Base-by-base conservation (phyloP, 129 eudicot species). In the Gnaphalium uliginosum region DNA sequence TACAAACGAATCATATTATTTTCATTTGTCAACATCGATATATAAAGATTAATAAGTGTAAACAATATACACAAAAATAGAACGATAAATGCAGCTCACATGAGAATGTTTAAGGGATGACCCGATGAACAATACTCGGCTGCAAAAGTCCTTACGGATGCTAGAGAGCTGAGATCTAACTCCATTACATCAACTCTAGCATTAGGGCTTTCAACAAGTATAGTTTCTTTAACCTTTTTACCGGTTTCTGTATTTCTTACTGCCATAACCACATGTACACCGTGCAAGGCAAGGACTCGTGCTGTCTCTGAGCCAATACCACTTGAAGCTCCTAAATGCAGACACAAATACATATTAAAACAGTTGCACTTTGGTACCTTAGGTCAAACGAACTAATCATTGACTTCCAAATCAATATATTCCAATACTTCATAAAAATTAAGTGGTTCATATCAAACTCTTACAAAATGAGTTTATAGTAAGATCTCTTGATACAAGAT, bases 251-350 rank as follows among this genome's bases (percentile, higher is more conserved):
- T 53, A 79, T 86, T 88, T 74, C 97, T 89, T 33, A 91, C 90
- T 25, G 97, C 92, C 97, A 91, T 91, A 46, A 91, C 69, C 37
- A 91, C 92, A 85, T 89, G 92, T 46, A 82, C 92, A 3, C 97
- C 90, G 41, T 72, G 84, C 79, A 77, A 56, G 6, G 86, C 92
- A 57, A 91, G 96, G 68, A 87, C 87, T 35, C 92, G 87, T 4
- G 96, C 27, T 5, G 90, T 91, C 74, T 88, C 96, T 32, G 75
- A 23, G 30, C 97, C 97, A 27, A 91, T 87, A 25, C 97, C 95
- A 79, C 90, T 91, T 71, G 95, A 82, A 73, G 96, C 92, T 73
- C 97, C 97, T 91, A 82, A 76, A 69, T 35, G 1, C 67, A 22
- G 26, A 68, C 53, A 62, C 29, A 4, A 56, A 56, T 6, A 53